Evolutionary conservation across 2,329 filamentous ascomycete genomes (phyloP).

Genomic region (Penicillium brasilianum): DNA sequence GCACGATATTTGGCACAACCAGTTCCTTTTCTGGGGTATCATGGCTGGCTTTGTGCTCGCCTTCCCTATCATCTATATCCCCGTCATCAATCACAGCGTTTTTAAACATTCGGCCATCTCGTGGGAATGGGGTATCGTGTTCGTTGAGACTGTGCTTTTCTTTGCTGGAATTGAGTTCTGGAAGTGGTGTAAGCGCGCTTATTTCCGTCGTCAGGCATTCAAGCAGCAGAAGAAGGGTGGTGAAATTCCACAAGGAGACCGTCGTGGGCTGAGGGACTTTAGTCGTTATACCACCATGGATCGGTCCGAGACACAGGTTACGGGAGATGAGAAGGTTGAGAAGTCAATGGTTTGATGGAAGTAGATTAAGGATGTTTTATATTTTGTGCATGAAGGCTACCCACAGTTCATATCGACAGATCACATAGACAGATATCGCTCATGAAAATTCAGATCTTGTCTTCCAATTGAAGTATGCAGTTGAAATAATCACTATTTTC

Average conservation of each 20-base stretch:
- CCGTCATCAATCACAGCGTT: conserved; percentile 67
- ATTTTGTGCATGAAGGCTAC: neutral
- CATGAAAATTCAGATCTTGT: neutral
- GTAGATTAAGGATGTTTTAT: neutral
- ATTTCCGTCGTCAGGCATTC: conserved; percentile 47
- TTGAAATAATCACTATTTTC: neutral
- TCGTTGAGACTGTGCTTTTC: conserved; percentile 65
- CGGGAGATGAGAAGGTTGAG: conserved; percentile 34
- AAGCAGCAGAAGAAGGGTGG: conserved; percentile 18
- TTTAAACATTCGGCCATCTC: conserved; percentile 69
- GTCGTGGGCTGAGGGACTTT: conserved; percentile 31
- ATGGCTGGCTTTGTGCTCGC: conserved; percentile 61
- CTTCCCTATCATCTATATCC: conserved; percentile 70
- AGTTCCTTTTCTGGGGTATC: conserved; percentile 72
- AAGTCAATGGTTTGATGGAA: conserved; percentile 35
- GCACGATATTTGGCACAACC: conserved; percentile 71
- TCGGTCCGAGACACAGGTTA: conserved; percentile 37
- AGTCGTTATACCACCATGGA: conserved; percentile 43
- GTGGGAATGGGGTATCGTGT: conserved; percentile 73
- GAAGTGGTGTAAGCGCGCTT: conserved; percentile 70
- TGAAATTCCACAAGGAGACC: conserved; percentile 15
- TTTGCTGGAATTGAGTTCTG: conserved; percentile 68
- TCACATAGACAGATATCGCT: neutral
- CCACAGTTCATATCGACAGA: neutral
- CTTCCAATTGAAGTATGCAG: neutral